Percentiles rank a stretch among this genome's conserved stretches.
Conservation (phyloP, 2,329 filamentous ascomycete species). For the Emydomyces testavorans region DNA sequence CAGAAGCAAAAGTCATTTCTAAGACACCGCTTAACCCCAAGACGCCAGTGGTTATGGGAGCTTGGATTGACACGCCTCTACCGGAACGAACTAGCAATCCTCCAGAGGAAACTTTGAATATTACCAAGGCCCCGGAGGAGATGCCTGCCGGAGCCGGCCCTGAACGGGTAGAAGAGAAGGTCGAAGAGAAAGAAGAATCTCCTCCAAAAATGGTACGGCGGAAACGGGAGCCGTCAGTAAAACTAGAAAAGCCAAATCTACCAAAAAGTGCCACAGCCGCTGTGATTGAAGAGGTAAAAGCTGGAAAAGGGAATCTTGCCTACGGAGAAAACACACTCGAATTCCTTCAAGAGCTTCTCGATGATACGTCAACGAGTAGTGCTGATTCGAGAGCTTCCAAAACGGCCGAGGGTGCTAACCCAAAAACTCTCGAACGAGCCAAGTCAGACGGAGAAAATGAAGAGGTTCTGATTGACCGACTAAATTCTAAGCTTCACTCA, state of each 20-base stretch:
- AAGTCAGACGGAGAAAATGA: constrained; percentile 14
- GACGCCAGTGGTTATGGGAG: constrained; percentile 36
- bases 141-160: not conserved
- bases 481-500: constrained; percentile 32
- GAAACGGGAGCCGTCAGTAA: constrained; percentile 16
- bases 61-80: constrained; percentile 39
- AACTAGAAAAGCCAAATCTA: constrained; percentile 28
- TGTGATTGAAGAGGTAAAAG: constrained; percentile 32
- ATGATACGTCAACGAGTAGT: constrained; percentile 21
- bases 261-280: constrained; percentile 35
- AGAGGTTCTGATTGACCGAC: constrained; percentile 27
- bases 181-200: constrained; percentile 5
- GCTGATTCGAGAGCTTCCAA: constrained; percentile 19
- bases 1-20: constrained; percentile 25
- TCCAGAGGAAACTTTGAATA: constrained; percentile 10
- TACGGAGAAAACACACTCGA: constrained; percentile 38
- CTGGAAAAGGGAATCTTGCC: constrained; percentile 29
- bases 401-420: constrained; percentile 2
- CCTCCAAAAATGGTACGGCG: constrained; percentile 12
- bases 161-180: not conserved
- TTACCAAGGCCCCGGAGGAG: not conserved
- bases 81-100: constrained; percentile 26
- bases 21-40: constrained; percentile 30
- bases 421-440: not conserved
- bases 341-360: constrained; percentile 34